Evolutionary conservation across 352 stramenopile species (phyloP).

Genomic region (Phytopythium mirpurense): DNA sequence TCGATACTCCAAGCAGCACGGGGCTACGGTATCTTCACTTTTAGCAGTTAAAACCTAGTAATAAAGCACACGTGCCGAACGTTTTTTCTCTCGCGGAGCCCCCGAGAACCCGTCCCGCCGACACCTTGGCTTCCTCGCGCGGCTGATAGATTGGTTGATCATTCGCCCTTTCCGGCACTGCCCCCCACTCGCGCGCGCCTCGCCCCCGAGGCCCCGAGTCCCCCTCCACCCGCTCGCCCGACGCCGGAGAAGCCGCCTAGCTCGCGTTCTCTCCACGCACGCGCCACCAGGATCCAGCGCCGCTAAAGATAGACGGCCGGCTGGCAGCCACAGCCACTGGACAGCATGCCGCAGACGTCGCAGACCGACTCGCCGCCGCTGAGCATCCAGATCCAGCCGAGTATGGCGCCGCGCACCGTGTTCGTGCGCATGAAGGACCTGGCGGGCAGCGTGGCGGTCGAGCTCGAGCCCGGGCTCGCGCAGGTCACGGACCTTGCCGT

Average conservation of each 20-base stretch:
- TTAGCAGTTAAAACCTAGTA: too few species aligned
- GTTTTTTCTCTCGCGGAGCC: neutral
- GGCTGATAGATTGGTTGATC: too few species aligned
- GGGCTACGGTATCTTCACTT: too few species aligned
- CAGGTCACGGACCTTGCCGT: slow-evolving; percentile 47
- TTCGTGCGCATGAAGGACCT: slow-evolving; percentile 75
- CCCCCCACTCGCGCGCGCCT: neutral
- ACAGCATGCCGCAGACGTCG: slow-evolving; percentile 36
- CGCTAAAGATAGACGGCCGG: slow-evolving; percentile 2
- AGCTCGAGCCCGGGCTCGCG: slow-evolving; percentile 29
- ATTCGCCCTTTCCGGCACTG: neutral
- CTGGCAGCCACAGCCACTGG: too few species aligned
- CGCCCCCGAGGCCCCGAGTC: neutral
- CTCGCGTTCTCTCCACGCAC: too few species aligned
- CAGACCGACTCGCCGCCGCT: slow-evolving; percentile 22
- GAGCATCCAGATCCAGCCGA: slow-evolving; percentile 40
- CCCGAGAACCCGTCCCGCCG: neutral
- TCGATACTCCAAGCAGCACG: too few species aligned
- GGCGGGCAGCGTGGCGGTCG: slow-evolving; percentile 46
- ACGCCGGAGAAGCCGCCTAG: too few species aligned
- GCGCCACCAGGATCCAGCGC: too few species aligned
- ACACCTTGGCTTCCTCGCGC: neutral
- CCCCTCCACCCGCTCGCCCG: too few species aligned
- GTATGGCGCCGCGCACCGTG: slow-evolving; percentile 28
- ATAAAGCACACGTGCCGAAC: too few species aligned